These are phyloP conservation scores for Schizophyllum commune DNA, from an alignment of 1,284 basidiomycete species.

Conservation along the genomic window DNA sequence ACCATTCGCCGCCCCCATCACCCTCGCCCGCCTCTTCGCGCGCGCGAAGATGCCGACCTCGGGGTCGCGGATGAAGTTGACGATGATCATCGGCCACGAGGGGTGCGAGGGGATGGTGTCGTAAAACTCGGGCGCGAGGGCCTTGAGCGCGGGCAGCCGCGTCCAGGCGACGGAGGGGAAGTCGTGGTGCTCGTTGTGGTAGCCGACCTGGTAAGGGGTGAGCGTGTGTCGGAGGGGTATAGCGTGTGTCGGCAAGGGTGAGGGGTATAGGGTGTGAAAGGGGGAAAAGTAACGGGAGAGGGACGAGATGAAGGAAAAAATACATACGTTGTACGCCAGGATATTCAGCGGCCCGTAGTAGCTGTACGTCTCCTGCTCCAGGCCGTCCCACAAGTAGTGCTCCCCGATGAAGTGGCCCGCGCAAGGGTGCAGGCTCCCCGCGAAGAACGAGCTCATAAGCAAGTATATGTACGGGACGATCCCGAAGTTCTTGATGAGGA, in stretches of 20 bases:
- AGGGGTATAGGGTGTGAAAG: too few species aligned
- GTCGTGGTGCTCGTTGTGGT: constrained; percentile 99
- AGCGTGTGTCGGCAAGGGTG: neutral
- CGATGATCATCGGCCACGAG: constrained; percentile 91
- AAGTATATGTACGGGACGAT: constrained; percentile 73
- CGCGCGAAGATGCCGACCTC: constrained; percentile 72
- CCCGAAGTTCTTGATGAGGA: constrained; percentile 60
- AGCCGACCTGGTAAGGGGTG: constrained; percentile 63
- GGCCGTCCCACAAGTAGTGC: constrained; percentile 89
- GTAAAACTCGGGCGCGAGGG: constrained; percentile 90
- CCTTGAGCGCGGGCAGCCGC: constrained; percentile 76
- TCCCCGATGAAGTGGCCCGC: constrained; percentile 98
- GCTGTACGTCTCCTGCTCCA: constrained; percentile 91
- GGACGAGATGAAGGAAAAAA: too few species aligned
- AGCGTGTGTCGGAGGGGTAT: neutral
- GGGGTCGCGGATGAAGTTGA: constrained; percentile 88
- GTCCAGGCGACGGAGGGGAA: constrained; percentile 97
- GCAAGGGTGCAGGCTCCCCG: constrained; percentile 90
- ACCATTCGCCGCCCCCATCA: too few species aligned
- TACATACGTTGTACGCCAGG: constrained; percentile 87
- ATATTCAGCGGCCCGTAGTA: constrained; percentile 93
- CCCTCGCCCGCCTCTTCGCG: constrained; percentile 29
- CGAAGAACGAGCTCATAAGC: constrained; percentile 86
- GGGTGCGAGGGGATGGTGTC: constrained; percentile 81
- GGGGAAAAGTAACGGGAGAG: too few species aligned